Percentiles rank a stretch among this genome's conserved stretches.
These are phyloP conservation scores for Lentinula boryana DNA, from an alignment of 768 basidiomycete species.

Conservation along the genomic window DNA sequence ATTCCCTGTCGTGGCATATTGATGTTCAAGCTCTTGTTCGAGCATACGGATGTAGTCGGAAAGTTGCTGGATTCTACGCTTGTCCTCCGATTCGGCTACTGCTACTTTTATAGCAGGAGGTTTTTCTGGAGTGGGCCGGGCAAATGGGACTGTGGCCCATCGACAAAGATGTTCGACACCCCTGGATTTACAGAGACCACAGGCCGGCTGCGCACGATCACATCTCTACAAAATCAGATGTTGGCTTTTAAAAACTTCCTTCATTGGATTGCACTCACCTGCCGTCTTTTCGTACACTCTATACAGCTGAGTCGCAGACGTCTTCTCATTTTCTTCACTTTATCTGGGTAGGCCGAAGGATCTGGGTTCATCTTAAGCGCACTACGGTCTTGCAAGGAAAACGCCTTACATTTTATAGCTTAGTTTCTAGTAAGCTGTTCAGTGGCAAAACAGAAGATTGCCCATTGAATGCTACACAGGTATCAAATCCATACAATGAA, in stretches of 20 bases:
- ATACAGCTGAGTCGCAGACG: slow-evolving; percentile 48
- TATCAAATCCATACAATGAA: background rate
- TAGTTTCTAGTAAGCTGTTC: background rate
- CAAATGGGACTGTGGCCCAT: slow-evolving; percentile 22
- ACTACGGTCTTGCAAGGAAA: no score
- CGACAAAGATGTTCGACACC: slow-evolving; percentile 22
- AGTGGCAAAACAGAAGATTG: background rate
- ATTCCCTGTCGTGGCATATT: background rate
- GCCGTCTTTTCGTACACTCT: slow-evolving; percentile 50
- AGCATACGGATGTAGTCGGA: slow-evolving; percentile 5
- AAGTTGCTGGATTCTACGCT: background rate
- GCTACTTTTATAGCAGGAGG: slow-evolving; percentile 8
- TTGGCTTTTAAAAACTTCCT: background rate
- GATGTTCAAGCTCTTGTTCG: slow-evolving; percentile 12
- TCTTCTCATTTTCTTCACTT: slow-evolving; percentile 45
- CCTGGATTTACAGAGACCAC: slow-evolving; percentile 22
- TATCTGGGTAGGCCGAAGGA: slow-evolving; percentile 9
- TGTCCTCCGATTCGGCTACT: background rate
- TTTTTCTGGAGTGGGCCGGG: slow-evolving; percentile 18
- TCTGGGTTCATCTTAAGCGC: background rate
- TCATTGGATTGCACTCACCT: slow-evolving; percentile 26
- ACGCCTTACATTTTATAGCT: background rate
- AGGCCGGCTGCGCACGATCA: slow-evolving; percentile 15
- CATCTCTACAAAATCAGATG: slow-evolving; percentile 36
- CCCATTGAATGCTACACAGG: slow-evolving; percentile 2